Evolutionary conservation across 768 basidiomycete genomes (phyloP).

Genomic region (Leccinum boreale): DNA sequence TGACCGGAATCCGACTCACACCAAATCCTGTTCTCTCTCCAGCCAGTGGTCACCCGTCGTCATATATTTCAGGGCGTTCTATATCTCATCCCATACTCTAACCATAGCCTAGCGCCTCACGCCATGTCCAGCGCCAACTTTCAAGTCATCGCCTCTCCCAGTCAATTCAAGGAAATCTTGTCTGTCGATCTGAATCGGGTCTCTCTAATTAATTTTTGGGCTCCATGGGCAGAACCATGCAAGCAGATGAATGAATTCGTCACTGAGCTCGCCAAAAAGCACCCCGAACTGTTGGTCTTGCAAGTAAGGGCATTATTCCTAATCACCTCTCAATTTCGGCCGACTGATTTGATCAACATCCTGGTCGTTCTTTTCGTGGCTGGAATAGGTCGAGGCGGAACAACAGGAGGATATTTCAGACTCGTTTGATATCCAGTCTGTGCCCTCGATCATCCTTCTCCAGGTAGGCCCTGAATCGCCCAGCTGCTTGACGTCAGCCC

Average conservation of each 20-base stretch:
- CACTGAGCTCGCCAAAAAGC: slow-evolving; percentile 67
- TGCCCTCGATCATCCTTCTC: slow-evolving; percentile 82
- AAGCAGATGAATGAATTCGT: slow-evolving; percentile 83
- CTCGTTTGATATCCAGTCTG: slow-evolving; percentile 87
- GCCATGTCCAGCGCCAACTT: slow-evolving; percentile 37
- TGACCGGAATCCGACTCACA: background rate
- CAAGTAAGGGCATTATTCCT: slow-evolving; percentile 46
- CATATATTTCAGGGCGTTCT: background rate
- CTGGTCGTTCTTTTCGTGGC: background rate
- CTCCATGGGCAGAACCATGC: slow-evolving; percentile 90
- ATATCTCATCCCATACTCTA: background rate
- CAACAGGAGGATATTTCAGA: slow-evolving; percentile 79
- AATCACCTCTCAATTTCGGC: background rate
- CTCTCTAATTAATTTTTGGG: slow-evolving; percentile 93
- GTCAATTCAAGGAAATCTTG: slow-evolving; percentile 72
- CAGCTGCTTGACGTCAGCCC: background rate
- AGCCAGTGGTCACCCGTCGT: background rate
- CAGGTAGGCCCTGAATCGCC: slow-evolving; percentile 46
- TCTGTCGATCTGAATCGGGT: slow-evolving; percentile 74
- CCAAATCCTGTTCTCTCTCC: background rate
- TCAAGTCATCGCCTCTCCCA: slow-evolving; percentile 52
- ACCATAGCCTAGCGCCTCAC: background rate
- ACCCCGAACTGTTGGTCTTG: slow-evolving; percentile 67
- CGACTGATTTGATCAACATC: background rate
- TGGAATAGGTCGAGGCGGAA: slow-evolving; percentile 78